Percentiles rank a stretch among this genome's conserved stretches.
Evolutionary conservation across 2,329 filamentous ascomycete genomes (phyloP).

Genomic region (Leptographium radiaticola): DNA sequence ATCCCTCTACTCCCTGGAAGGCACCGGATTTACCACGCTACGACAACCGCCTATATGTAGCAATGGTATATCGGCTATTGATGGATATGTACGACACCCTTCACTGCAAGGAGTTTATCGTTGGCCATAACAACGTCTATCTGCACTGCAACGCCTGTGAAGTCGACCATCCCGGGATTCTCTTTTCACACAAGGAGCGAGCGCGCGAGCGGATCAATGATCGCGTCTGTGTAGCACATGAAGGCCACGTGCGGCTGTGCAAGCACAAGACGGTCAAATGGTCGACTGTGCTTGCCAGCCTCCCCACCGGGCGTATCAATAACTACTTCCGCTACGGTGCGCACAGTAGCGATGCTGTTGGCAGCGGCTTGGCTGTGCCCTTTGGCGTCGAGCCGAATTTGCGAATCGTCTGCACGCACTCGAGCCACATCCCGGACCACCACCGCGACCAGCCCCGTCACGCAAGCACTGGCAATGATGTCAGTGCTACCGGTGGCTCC

Average conservation of each 20-base stretch:
- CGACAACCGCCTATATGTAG: background rate
- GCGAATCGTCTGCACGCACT: background rate
- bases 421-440: constrained; percentile 1
- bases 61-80: background rate
- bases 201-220: background rate
- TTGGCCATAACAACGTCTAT: background rate
- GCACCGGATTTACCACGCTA: background rate
- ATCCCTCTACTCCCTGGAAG: background rate
- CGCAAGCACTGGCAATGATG: background rate
- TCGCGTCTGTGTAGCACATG: background rate
- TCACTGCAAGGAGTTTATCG: background rate
- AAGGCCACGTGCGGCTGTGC: constrained; percentile 1
- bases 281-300: background rate
- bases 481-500: background rate
- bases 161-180: background rate
- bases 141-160: background rate
- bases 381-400: background rate
- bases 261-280: background rate
- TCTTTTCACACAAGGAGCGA: background rate
- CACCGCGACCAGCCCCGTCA: background rate
- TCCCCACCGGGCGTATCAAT: background rate
- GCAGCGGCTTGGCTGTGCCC: background rate
- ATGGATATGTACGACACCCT: background rate
- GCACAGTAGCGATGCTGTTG: background rate
- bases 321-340: background rate